Base-by-base conservation (phyloP, 1,139 yeast genomes). In the Arxiozyma bovina region DNA sequence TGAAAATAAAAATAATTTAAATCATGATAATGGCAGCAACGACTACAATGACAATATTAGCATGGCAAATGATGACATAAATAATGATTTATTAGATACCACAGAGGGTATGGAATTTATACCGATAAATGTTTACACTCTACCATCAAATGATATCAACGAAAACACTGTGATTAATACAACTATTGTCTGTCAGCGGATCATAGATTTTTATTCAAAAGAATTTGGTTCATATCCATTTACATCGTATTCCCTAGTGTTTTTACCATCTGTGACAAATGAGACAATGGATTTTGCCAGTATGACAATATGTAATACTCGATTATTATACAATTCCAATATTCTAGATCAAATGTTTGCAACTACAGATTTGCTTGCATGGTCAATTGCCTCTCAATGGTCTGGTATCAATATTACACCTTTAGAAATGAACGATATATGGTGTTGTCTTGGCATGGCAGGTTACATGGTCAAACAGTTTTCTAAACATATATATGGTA, bases 161-260 rank as follows among this genome's bases (percentile, higher is more conserved):
- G 75, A 76, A 46, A 77, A 77, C 4, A 75, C 80, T 59, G 93
- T 91, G 0, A 68, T 79, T 38, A 90, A 90, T 64, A 81, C 96
- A 0, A 86, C 96, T 49, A 74, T 87, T 20, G 84, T 91, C 55
- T 73, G 90, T 12, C 82, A 81, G 63, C 83, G 80, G 61, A 95
- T 96, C 0, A 75, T 93, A 65, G 96, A 90, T 58, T 90, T 79
- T 66, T 89, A 81, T 62, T 84, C 91, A 57, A 83, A 85, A 60
- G 97, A 91, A 60, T 93, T 85, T 70, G 97, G 98, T 3, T 87
- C 97, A 0, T 94, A 82, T 62, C 99, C 99, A 0, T 93, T 88
- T 65, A 81, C 91, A 25, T 82, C 93, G 25, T 89, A 85, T 65
- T 80, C 91, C 0, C 66, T 93, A 46, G 83, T 86, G 5, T 90